Conservation (phyloP, 2,329 filamentous ascomycete genomes). For the Fusarium sp. region DNA sequence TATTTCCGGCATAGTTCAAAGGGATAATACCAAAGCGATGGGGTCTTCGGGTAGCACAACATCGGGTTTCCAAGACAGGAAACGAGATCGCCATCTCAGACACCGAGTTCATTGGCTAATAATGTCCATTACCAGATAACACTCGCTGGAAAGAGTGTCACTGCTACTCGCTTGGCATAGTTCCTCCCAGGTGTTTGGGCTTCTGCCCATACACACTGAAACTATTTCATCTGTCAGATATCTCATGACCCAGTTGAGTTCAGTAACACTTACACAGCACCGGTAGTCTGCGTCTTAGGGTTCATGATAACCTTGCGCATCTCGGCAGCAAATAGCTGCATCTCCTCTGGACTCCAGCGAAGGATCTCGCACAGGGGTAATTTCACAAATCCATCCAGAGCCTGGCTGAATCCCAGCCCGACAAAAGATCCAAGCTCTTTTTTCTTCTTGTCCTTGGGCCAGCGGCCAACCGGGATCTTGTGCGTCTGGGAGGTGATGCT, state of each 20-base stretch:
- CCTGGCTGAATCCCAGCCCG: constrained; percentile 39
- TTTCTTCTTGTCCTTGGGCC: constrained; percentile 39
- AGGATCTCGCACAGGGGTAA: constrained; percentile 39
- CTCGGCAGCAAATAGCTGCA: constrained; percentile 40
- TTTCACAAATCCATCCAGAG: constrained; percentile 39
- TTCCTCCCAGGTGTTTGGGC: background rate
- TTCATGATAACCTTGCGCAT: constrained; percentile 34
- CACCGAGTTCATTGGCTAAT: background rate
- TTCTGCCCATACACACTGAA: constrained; percentile 38
- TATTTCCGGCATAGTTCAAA: too few relatives aligned
- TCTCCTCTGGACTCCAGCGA: constrained; percentile 33
- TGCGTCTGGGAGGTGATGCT: constrained; percentile 18
- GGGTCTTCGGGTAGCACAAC: too few relatives aligned
- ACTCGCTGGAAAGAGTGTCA: too few relatives aligned
- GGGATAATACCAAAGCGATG: too few relatives aligned
- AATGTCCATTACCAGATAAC: too few relatives aligned
- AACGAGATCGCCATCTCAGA: too few relatives aligned
- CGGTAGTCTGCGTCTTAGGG: constrained; percentile 29
- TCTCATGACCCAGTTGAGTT: accelerated
- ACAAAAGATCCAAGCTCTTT: constrained; percentile 42
- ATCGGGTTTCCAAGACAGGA: too few relatives aligned
- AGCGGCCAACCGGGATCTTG: constrained; percentile 35
- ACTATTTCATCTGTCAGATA: constrained; percentile 9
- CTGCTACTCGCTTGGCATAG: background rate
- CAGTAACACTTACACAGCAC: constrained; percentile 27